phyloP scores from a whole-genome alignment of 2,329 filamentous ascomycete species.

The Scedosporium boydii region DNA sequence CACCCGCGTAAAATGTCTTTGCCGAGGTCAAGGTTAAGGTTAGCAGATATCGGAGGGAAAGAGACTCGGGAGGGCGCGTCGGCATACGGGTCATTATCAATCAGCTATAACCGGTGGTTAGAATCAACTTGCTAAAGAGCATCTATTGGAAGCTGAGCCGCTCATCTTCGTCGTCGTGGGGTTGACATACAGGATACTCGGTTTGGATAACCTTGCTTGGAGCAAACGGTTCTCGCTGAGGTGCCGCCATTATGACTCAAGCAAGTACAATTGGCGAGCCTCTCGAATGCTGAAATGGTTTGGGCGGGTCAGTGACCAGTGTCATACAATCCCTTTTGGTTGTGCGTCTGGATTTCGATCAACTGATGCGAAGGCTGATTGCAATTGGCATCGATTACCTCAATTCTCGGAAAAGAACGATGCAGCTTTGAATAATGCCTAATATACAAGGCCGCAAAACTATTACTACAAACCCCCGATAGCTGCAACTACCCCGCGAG shows the following conservation, averaged over 20 bases:
- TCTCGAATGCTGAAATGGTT: not conserved
- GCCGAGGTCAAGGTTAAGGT: slow-evolving; percentile 14
- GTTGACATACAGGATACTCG: slow-evolving; percentile 72
- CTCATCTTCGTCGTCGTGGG: too few species aligned
- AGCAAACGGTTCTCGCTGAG: slow-evolving; percentile 5
- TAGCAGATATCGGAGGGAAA: slow-evolving; percentile 3
- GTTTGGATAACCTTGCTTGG: slow-evolving; percentile 67
- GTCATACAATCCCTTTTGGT: not conserved
- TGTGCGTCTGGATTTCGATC: too few species aligned
- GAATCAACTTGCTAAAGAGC: slow-evolving; percentile 6
- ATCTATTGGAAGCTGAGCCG: not conserved
- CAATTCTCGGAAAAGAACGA: not conserved
- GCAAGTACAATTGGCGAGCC: not conserved
- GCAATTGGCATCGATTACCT: not conserved
- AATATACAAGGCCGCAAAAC: too few species aligned
- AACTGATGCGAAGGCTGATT: too few species aligned
- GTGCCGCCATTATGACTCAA: slow-evolving; percentile 6
- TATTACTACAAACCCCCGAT: too few species aligned
- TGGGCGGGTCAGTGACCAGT: not conserved
- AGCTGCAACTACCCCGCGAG: too few species aligned
- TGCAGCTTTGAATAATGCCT: too few species aligned
- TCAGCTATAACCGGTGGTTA: slow-evolving; percentile 56
- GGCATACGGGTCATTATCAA: slow-evolving; percentile 95
- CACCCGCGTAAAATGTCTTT: slow-evolving; percentile 83
- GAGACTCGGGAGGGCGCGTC: not conserved